These are phyloP conservation scores for Sporisorium exsertum DNA, from an alignment of 1,284 basidiomycete species.

Conservation along the genomic window DNA sequence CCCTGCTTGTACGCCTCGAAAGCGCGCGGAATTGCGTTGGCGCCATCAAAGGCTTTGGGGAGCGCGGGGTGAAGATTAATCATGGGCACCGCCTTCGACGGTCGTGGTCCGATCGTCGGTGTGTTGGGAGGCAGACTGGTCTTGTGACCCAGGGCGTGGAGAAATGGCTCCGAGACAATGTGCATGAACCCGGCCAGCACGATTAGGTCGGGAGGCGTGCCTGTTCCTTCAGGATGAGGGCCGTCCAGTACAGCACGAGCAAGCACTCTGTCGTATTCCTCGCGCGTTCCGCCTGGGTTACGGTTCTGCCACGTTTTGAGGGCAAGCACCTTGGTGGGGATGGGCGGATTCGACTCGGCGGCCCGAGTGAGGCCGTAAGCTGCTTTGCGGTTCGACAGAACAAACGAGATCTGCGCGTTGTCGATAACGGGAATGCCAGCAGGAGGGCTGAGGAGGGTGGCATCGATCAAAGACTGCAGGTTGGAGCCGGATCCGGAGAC, in stretches of 20 bases:
- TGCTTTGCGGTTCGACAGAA: conserved; percentile 91
- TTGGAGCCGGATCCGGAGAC: conserved; percentile 77
- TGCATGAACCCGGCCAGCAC: conserved; percentile 99
- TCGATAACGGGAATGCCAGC: conserved; percentile 47
- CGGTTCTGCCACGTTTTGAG: conserved; percentile 85
- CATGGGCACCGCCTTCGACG: conserved; percentile 77
- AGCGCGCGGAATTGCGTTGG: conserved; percentile 87
- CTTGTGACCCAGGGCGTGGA: conserved; percentile 66
- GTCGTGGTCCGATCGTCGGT: conserved; percentile 42
- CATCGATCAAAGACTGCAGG: conserved; percentile 94
- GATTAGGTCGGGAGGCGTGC: conserved; percentile 79
- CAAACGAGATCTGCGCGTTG: conserved; percentile 79
- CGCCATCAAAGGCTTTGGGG: conserved; percentile 93
- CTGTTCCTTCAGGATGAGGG: conserved; percentile 29
- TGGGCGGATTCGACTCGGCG: conserved; percentile 75
- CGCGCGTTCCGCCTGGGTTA: conserved; percentile 77
- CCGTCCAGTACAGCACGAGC: conserved; percentile 77
- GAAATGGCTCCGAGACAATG: conserved; percentile 76
- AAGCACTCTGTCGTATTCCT: conserved; percentile 88
- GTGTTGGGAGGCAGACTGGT: conserved; percentile 46
- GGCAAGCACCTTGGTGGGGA: conserved; percentile 85
- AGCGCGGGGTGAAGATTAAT: conserved; percentile 98
- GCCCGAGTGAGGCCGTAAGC: conserved; percentile 91
- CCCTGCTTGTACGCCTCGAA: conserved; percentile 88
- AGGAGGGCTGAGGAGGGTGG: conserved; percentile 76